Percentiles rank a stretch among this genome's conserved stretches.
Evolutionary conservation across 106 monocot species (phyloP).

Genomic region (Phalaenopsis aphrodite): DNA sequence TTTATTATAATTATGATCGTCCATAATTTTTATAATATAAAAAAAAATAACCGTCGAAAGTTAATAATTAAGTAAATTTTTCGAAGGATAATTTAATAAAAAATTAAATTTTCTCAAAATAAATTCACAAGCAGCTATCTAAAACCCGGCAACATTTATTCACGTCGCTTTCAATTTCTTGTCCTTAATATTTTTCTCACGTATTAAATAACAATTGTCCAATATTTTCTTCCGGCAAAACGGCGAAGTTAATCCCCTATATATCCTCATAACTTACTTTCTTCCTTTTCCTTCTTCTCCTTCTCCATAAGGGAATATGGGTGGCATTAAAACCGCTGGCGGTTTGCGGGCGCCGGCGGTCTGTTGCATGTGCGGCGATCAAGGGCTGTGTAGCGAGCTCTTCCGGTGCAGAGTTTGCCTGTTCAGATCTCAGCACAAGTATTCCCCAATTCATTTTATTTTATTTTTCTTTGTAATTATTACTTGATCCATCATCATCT

Average conservation of each 20-base stretch:
- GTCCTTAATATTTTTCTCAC: not conserved
- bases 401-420: slow-evolving; percentile 44
- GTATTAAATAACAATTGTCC: not conserved
- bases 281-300: not conserved
- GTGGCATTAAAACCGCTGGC: not conserved
- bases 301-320: not conserved
- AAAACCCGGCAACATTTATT: no score
- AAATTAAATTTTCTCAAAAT: no score
- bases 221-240: not conserved
- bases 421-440: slow-evolving; percentile 44
- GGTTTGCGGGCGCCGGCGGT: slow-evolving; percentile 5
- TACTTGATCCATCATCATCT: no score
- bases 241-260: not conserved
- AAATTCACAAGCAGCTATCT: no score
- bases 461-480: not conserved
- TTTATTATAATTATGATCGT: no score
- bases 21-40: no score
- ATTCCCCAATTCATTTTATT: not conserved
- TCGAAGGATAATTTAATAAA: no score
- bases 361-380: slow-evolving; percentile 80
- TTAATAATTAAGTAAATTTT: no score
- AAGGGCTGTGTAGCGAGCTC: slow-evolving; percentile 40
- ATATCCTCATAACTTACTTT: not conserved
- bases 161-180: no score
- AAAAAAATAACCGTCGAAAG: no score